Percentiles rank a stretch among this genome's conserved stretches.
Conservation (phyloP, 2,329 filamentous ascomycete species). For the Paramyrothecium sp. region DNA sequence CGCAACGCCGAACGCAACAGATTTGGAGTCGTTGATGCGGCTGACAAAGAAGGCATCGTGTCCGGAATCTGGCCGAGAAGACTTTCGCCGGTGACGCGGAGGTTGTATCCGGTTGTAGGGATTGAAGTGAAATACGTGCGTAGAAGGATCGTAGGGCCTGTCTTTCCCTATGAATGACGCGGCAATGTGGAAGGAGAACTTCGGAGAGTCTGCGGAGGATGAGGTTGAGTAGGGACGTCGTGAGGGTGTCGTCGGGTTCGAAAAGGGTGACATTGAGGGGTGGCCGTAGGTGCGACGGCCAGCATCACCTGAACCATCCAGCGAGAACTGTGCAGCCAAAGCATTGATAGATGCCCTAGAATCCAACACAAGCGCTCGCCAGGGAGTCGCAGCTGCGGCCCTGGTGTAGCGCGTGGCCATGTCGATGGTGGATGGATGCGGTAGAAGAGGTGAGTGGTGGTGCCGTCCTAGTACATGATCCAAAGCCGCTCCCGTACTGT, state of each 20-base stretch:
- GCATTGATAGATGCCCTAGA: not conserved
- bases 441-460: not conserved
- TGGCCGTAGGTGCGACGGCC: not conserved
- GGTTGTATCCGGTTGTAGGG: slow-evolving; percentile 59
- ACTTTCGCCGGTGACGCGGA: slow-evolving; percentile 32
- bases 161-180: slow-evolving; percentile 76
- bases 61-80: slow-evolving; percentile 69
- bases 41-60: slow-evolving; percentile 97
- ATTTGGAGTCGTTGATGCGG: slow-evolving; percentile 68
- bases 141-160: slow-evolving; percentile 63
- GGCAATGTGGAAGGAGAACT: slow-evolving; percentile 68
- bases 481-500: not conserved
- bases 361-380: slow-evolving; percentile 7
- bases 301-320: not conserved
- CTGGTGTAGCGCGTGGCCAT: slow-evolving; percentile 16
- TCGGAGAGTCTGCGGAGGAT: slow-evolving; percentile 20
- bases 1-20: slow-evolving; percentile 82
- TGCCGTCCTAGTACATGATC: not conserved
- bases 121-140: slow-evolving; percentile 72
- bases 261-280: not conserved
- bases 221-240: slow-evolving; percentile 11
- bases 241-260: not conserved
- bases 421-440: not conserved
- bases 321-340: not conserved
- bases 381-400: slow-evolving; percentile 12